These are phyloP conservation scores for Teunomyces tritomae DNA, from an alignment of 805 yeast genomes.

Conservation along the genomic window DNA sequence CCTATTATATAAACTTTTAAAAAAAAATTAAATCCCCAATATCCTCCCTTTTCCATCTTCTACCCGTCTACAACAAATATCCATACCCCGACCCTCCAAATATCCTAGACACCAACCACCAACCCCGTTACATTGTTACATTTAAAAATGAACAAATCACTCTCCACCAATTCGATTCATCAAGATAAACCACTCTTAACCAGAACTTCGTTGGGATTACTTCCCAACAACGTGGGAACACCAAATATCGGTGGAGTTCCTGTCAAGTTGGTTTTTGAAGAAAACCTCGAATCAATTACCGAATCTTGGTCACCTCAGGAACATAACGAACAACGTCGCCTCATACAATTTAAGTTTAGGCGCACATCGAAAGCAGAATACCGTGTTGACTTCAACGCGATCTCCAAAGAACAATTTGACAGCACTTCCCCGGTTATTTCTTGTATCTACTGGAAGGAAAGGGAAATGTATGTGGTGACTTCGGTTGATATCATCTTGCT, in stretches of 20 bases:
- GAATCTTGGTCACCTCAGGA: constrained; percentile 49
- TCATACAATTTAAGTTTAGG: constrained; percentile 45
- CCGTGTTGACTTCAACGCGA: constrained; percentile 35
- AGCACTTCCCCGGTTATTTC: constrained; percentile 47
- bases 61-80: no score
- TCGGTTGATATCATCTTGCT: constrained; percentile 61
- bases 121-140: no score
- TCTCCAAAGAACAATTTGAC: constrained; percentile 32
- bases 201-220: constrained; percentile 22
- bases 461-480: constrained; percentile 50
- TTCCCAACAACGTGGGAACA: background rate
- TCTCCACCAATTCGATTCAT: background rate
- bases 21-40: background rate
- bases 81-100: no score
- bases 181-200: constrained; percentile 9
- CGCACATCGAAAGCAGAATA: constrained; percentile 32
- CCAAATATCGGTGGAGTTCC: constrained; percentile 18
- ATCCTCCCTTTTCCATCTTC: no score
- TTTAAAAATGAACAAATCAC: background rate
- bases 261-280: constrained; percentile 24
- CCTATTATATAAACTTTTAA: background rate
- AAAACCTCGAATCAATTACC: constrained; percentile 36
- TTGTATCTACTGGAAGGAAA: constrained; percentile 58
- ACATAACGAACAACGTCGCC: constrained; percentile 38
- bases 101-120: background rate